A percentile compares a stretch with the other conserved stretches of the same genome.
Conservation (phyloP, 208 protist species). For the Endotrypanum monterogeii region DNA sequence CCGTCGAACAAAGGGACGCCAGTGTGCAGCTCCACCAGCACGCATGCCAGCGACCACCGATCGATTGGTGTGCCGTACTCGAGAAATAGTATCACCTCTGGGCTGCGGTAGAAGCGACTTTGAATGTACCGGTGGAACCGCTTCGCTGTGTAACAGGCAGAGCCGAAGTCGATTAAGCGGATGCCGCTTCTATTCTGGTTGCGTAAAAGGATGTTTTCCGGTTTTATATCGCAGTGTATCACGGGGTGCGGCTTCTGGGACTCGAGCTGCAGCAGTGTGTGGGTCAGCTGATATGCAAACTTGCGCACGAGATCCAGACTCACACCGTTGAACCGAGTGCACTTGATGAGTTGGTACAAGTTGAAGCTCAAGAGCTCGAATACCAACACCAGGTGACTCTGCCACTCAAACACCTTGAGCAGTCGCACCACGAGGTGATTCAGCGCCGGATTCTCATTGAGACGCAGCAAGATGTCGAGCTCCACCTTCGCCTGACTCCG, state of each 20-base stretch:
- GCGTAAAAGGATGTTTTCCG: conserved; percentile 93
- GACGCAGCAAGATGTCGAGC: conserved; percentile 75
- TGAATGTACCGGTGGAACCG: conserved; percentile 98
- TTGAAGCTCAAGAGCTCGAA: conserved; percentile 97
- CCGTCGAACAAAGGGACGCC: conserved; percentile 97
- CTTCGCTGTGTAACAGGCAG: conserved; percentile 93
- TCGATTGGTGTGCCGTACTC: conserved; percentile 96
- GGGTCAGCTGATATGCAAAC: conserved; percentile 95
- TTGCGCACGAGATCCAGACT: conserved; percentile 88
- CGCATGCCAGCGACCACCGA: conserved; percentile 98
- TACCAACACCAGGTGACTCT: conserved; percentile 96
- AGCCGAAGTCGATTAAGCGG: conserved; percentile 98
- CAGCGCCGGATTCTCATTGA: conserved; percentile 65
- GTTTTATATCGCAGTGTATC: conserved; percentile 99
- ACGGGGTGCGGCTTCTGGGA: conserved; percentile 86
- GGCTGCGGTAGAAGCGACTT: conserved; percentile 97
- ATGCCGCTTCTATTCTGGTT: conserved; percentile 92
- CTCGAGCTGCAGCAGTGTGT: conserved; percentile 90
- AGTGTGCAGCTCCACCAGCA: conserved; percentile 98
- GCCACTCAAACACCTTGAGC: conserved; percentile 89
- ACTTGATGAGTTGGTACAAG: conserved; percentile 96
- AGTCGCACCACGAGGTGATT: conserved; percentile 85
- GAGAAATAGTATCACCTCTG: conserved; percentile 97
- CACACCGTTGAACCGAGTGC: conserved; percentile 86
- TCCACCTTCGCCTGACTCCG: conserved; percentile 85